These are phyloP conservation scores for Amanita brunnescens DNA, from an alignment of 768 basidiomycete species.

Conservation along the genomic window DNA sequence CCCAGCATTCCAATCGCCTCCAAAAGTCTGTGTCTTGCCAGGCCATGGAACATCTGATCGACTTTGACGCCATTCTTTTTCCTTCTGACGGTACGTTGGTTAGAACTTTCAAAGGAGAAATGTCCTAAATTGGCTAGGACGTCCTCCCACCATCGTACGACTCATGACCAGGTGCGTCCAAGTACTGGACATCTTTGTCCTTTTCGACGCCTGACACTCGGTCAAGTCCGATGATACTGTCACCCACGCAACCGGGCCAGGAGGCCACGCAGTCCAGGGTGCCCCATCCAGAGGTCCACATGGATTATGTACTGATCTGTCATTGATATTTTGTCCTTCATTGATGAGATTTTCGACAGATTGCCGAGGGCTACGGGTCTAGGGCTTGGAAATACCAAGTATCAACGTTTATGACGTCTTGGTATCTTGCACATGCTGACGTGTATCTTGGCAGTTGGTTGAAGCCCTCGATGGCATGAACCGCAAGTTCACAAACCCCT, in stretches of 20 bases:
- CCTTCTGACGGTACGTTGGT: constrained; percentile 51
- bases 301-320: constrained; percentile 53
- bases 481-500: constrained; percentile 68
- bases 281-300: constrained; percentile 79
- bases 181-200: background rate
- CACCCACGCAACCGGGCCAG: constrained; percentile 36
- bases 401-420: constrained; percentile 11
- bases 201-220: constrained; percentile 6
- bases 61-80: constrained; percentile 69
- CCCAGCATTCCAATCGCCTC: no score
- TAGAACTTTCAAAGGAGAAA: background rate
- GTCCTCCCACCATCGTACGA: constrained; percentile 61
- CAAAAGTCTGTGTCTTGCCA: constrained; percentile 2
- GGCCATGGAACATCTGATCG: constrained; percentile 53
- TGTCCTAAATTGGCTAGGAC: constrained; percentile 29
- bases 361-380: constrained; percentile 62
- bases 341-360: constrained; percentile 24
- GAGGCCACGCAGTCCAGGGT: constrained; percentile 46
- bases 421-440: background rate
- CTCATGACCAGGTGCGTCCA: constrained; percentile 60
- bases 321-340: background rate
- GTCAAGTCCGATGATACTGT: constrained; percentile 33
- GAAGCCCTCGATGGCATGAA: constrained; percentile 77
- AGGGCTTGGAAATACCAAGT: constrained; percentile 72
- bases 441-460: constrained; percentile 38